A percentile compares a stretch with the other conserved stretches of the same genome.
Conservation (phyloP, 1,139 yeast species). For the Blastobotrys petasosporus region DNA sequence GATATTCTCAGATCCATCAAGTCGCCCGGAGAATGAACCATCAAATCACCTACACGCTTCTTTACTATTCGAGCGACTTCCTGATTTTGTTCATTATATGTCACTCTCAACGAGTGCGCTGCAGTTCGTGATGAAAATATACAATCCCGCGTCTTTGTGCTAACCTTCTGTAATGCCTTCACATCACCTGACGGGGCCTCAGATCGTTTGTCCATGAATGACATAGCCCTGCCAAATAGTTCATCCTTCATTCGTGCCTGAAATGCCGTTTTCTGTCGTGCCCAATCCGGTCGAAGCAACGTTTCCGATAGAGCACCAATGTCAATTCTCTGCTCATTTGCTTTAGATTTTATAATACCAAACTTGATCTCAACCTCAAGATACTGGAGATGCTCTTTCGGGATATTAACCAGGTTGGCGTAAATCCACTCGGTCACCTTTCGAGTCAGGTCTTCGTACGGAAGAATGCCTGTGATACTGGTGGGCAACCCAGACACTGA, state of each 20-base stretch:
- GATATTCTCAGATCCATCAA: conserved; percentile 71
- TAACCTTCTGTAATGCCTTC: conserved; percentile 11
- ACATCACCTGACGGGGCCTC: conserved; percentile 3
- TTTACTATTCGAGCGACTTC: conserved; percentile 63
- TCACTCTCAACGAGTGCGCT: conserved; percentile 38
- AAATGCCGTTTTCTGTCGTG: conserved; percentile 53
- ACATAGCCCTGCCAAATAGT: conserved; percentile 55
- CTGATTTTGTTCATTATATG: conserved; percentile 28
- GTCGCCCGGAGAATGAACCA: conserved; percentile 69
- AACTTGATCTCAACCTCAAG: conserved; percentile 80
- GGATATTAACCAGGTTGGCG: conserved; percentile 65
- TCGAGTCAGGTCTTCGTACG: conserved; percentile 76
- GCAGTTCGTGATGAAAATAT: conserved; percentile 14
- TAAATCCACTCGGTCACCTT: conserved; percentile 86
- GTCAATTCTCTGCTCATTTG: conserved; percentile 56
- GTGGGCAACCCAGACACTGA: conserved; percentile 19
- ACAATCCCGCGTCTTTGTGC: conserved; percentile 20
- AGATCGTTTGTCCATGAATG: conserved; percentile 47
- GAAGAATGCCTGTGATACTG: conserved; percentile 65
- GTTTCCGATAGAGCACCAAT: conserved; percentile 76
- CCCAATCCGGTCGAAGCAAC: conserved; percentile 49
- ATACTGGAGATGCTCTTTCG: conserved; percentile 50
- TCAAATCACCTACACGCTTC: conserved; percentile 62
- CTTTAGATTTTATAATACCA: conserved; percentile 68
- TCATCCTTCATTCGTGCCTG: conserved; percentile 66